Base-by-base conservation (phyloP, 371 early-diverging fungal species). In the Mucor plumbeus region DNA sequence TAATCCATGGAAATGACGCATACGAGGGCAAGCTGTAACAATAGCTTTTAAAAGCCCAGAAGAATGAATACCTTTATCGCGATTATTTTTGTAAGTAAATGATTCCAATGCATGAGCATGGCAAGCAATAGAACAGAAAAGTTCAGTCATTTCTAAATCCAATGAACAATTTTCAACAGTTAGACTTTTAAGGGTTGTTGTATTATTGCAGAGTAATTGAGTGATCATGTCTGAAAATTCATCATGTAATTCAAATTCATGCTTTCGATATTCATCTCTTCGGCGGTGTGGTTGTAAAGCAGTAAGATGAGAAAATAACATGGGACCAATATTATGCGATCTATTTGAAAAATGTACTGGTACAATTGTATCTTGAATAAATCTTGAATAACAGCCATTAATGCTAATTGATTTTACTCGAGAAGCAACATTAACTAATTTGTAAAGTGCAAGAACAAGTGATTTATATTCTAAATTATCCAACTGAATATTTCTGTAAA, bases 101-200 rank as follows among this genome's bases (percentile, higher is more conserved):
- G 66, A 59, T 57, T 76, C 72, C 7, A 85, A 67, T 1, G 68
- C 61, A 36, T 75, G 75, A 0, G 82, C 81, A 69, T 74, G 64
- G 5, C 77, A 69, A 35, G 80, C 74, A 47, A 83, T 79, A 17
- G 71, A 67, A 39, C 74, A 78, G 58, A 80, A 77, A 5, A 85
- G 66, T 26, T 79, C 84, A 3, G 83, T 83, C 81, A 82, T 80
- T 58, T 79, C 84, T 15, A 82, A 71, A 48, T 85, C 85, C 33
- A 85, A 56, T 48, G 75, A 70, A 63, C 82, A 82, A 21, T 78
- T 64, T 34, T 68, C 63, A 26, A 85, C 72, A 17, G 73, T 68
- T 19, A 85, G 63, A 17, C 70, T 44, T n/a, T 54, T 62, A 31
- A 83, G 64, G 9, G 75, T 63, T 15, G 40, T 63, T 58, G 76